Evolutionary conservation across 2,329 filamentous ascomycete genomes (phyloP).

Genomic region (Bimuria novae-zelandiae): DNA sequence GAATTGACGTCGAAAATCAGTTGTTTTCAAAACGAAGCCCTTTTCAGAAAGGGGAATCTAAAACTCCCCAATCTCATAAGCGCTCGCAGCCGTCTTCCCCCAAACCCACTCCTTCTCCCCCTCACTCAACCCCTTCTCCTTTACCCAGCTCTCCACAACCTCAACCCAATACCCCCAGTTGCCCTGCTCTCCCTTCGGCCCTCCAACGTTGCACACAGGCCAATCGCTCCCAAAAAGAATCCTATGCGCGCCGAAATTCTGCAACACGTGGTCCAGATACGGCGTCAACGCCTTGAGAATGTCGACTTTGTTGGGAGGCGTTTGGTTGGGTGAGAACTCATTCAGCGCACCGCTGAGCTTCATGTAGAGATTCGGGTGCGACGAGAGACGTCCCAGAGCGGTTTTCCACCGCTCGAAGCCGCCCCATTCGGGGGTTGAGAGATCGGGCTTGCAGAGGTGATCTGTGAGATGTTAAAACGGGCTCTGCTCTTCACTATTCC

Average conservation of each 20-base stretch:
- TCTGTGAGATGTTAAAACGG: constrained; percentile 55
- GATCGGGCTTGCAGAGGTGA: constrained; percentile 87
- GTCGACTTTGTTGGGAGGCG: constrained; percentile 47
- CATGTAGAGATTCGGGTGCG: constrained; percentile 73
- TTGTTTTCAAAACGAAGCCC: too few relatives aligned
- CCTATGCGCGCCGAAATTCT: constrained; percentile 70
- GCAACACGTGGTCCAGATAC: constrained; percentile 74
- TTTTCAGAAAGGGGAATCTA: too few relatives aligned
- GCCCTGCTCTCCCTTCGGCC: constrained; percentile 54
- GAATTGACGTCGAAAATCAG: too few relatives aligned
- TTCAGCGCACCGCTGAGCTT: constrained; percentile 89
- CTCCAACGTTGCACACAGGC: constrained; percentile 75
- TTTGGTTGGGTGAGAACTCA: constrained; percentile 65
- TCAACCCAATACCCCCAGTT: constrained; percentile 78
- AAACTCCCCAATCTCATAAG: constrained; percentile 58
- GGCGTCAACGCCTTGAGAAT: constrained; percentile 68
- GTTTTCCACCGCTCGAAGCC: constrained; percentile 63
- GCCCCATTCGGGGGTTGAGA: constrained; percentile 56
- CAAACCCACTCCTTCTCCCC: constrained; percentile 71
- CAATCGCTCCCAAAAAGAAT: constrained; percentile 94
- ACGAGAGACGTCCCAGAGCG: constrained; percentile 69
- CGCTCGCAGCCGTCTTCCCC: constrained; percentile 71
- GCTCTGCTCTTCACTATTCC: background rate
- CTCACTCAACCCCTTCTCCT: constrained; percentile 55
- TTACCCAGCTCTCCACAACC: constrained; percentile 70